These are phyloP conservation scores for Cordyceps fumosorosea DNA, from an alignment of 2,329 filamentous ascomycete species.

Conservation along the genomic window DNA sequence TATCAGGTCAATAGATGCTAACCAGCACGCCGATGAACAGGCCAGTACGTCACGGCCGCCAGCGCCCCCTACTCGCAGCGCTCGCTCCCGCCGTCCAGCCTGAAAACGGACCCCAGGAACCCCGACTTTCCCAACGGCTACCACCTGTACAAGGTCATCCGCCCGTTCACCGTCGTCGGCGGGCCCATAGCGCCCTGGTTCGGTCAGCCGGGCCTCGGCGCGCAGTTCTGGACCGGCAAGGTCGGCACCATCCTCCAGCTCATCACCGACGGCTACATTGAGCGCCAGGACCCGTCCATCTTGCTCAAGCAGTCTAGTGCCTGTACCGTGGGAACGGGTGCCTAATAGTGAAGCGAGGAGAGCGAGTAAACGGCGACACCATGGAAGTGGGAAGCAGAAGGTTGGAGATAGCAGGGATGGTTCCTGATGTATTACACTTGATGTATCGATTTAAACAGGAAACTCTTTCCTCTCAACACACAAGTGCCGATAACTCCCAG, in stretches of 20 bases:
- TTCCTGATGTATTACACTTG: background rate
- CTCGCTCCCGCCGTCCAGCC: slow-evolving; percentile 38
- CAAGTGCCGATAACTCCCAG: background rate
- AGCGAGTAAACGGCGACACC: too few relatives aligned
- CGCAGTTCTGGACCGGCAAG: slow-evolving; percentile 26
- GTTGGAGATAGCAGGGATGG: background rate
- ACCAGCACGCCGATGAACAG: slow-evolving; percentile 7
- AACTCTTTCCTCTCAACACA: background rate
- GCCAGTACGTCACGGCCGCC: slow-evolving; percentile 33
- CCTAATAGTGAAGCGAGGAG: too few relatives aligned
- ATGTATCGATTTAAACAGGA: background rate
- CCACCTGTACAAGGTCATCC: slow-evolving; percentile 38
- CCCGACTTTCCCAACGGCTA: slow-evolving; percentile 40
- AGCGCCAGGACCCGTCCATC: slow-evolving; percentile 21
- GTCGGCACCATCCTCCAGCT: slow-evolving; percentile 24
- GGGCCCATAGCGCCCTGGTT: slow-evolving; percentile 45
- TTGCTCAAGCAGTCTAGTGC: background rate
- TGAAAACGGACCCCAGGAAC: slow-evolving; percentile 28
- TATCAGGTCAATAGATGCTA: background rate
- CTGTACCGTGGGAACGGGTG: background rate
- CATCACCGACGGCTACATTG: slow-evolving; percentile 27
- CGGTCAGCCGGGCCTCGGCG: slow-evolving; percentile 41
- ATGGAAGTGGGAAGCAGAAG: background rate
- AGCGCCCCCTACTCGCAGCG: slow-evolving; percentile 41
- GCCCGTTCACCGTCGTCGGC: slow-evolving; percentile 31